phyloP scores from a whole-genome alignment of 805 yeast genomes.

The Diddensiella caesifluorescens region DNA sequence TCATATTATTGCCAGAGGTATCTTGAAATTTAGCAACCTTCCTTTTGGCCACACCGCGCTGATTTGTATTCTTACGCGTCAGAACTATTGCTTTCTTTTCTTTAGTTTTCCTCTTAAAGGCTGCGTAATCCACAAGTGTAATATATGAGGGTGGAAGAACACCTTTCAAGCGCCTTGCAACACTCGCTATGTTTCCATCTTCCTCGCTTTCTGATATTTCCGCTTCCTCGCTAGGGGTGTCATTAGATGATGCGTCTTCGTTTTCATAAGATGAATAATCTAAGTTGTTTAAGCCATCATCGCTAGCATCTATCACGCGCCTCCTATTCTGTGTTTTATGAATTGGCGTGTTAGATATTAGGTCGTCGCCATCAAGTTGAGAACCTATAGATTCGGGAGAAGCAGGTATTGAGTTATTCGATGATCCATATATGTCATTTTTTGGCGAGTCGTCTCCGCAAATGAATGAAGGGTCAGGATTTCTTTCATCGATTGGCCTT shows the following conservation, averaged over 20 bases:
- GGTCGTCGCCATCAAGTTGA: neutral
- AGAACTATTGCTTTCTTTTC: neutral
- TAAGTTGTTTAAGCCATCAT: neutral
- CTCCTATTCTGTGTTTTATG: neutral
- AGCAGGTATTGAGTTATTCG: neutral
- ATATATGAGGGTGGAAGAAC: constrained; percentile 19
- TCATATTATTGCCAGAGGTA: too few relatives aligned
- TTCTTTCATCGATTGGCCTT: neutral
- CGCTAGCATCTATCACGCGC: neutral
- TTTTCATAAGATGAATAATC: neutral
- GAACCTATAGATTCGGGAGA: neutral
- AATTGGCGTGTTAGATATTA: too few relatives aligned
- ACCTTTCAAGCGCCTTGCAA: constrained; percentile 12
- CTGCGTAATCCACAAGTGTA: constrained; percentile 13
- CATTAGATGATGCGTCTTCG: neutral
- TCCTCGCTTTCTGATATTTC: constrained; percentile 3
- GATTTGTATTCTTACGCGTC: constrained; percentile 1
- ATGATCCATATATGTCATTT: neutral
- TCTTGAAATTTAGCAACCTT: too few relatives aligned
- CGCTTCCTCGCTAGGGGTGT: neutral
- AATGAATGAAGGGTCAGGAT: too few relatives aligned
- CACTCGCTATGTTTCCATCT: constrained; percentile 3
- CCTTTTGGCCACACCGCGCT: constrained; percentile 14
- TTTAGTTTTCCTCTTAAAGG: neutral
- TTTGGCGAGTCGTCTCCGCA: neutral